phyloP scores from a whole-genome alignment of 306 rosid species.

The Acacia melanoxylon region DNA sequence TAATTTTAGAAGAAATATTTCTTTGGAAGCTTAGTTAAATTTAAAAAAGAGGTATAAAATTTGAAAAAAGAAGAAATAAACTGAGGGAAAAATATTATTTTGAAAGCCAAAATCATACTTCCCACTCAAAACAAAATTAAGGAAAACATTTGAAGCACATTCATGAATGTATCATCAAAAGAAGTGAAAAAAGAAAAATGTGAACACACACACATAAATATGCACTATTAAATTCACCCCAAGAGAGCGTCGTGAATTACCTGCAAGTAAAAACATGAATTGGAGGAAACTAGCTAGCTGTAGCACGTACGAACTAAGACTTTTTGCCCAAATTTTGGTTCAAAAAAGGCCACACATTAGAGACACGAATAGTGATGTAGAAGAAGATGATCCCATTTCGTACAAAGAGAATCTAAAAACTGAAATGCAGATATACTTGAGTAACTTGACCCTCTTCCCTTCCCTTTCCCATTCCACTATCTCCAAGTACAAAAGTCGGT shows the following conservation, averaged over 20 bases:
- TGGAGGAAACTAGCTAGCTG: background rate
- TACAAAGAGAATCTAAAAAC: slow-evolving; percentile 30
- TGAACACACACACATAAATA: background rate
- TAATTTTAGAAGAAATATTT: too few relatives aligned
- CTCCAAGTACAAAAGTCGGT: slow-evolving; percentile 1
- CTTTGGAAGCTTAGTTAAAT: too few relatives aligned
- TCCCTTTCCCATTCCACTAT: slow-evolving; percentile 4
- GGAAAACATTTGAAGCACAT: background rate
- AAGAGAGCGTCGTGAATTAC: background rate
- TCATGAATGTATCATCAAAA: too few relatives aligned
- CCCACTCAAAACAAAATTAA: background rate
- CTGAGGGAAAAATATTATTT: background rate
- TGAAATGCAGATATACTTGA: background rate
- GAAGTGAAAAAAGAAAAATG: background rate
- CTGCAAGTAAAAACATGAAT: background rate
- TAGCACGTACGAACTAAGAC: background rate
- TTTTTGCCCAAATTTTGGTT: background rate
- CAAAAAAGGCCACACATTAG: background rate
- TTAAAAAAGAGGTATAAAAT: background rate
- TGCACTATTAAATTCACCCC: background rate
- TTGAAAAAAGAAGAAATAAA: too few relatives aligned
- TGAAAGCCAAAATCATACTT: background rate
- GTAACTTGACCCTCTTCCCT: background rate
- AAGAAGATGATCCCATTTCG: background rate
- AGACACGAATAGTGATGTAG: background rate